Conservation (phyloP, 2,329 filamentous ascomycete genomes). For the Alternaria sp. region DNA sequence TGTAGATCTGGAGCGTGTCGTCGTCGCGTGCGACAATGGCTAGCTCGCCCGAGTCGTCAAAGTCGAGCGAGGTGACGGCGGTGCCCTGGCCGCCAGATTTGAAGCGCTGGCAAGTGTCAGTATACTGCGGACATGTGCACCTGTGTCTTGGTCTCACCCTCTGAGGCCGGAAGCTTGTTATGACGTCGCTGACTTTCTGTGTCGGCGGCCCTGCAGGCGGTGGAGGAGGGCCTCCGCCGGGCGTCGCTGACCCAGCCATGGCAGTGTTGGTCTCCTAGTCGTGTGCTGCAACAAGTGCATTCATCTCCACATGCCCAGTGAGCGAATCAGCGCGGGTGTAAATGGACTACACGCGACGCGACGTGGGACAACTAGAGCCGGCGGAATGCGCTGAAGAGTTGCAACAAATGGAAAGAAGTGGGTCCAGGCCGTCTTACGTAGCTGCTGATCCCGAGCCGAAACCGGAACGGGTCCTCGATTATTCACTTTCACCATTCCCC, state of each 20-base stretch:
- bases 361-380: slow-evolving; percentile 18
- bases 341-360: slow-evolving; percentile 12
- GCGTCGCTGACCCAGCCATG: slow-evolving; percentile 48
- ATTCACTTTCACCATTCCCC: slow-evolving; percentile 18
- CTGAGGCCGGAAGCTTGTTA: slow-evolving; percentile 78
- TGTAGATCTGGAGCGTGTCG: slow-evolving; percentile 95
- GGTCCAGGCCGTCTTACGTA: slow-evolving; percentile 7
- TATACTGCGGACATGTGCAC: background rate
- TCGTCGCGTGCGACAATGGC: slow-evolving; percentile 92
- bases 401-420: slow-evolving; percentile 4
- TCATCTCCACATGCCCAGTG: slow-evolving; percentile 9
- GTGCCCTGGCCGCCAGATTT: slow-evolving; percentile 59
- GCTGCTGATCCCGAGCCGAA: slow-evolving; percentile 12
- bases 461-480: slow-evolving; percentile 22
- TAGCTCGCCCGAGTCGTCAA: slow-evolving; percentile 93
- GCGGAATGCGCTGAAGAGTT: slow-evolving; percentile 20
- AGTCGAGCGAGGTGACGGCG: slow-evolving; percentile 88
- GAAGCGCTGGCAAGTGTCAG: slow-evolving; percentile 52
- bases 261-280: slow-evolving; percentile 15
- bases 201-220: slow-evolving; percentile 49
- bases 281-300: slow-evolving; percentile 9
- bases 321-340: slow-evolving; percentile 11
- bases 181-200: slow-evolving; percentile 76
- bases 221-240: slow-evolving; percentile 38
- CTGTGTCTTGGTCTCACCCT: slow-evolving; percentile 64